Percentiles rank a stretch among this genome's conserved stretches.
These are phyloP conservation scores for Ensete ventricosum DNA, from an alignment of 176 grass and related monocot species.

Conservation along the genomic window DNA sequence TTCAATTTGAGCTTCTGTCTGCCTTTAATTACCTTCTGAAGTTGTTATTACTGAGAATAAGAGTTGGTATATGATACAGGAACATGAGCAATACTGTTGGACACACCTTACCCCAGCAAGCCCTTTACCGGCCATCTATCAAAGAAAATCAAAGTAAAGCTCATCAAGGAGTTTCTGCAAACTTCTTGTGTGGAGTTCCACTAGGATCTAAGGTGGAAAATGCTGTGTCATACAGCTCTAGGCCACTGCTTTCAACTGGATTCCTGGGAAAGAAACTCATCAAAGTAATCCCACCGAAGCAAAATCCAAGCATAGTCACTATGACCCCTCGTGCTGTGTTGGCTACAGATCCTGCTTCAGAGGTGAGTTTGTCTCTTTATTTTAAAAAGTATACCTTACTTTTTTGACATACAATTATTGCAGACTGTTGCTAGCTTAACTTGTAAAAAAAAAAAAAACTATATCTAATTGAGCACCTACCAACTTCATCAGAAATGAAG, in stretches of 20 bases:
- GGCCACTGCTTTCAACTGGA: conserved; percentile 5
- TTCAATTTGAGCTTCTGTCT: too few relatives aligned
- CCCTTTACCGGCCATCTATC: conserved; percentile 17
- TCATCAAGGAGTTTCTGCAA: conserved; percentile 19
- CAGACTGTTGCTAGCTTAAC: neutral
- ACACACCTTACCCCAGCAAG: conserved; percentile 36
- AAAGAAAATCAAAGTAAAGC: conserved; percentile 7
- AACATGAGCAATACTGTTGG: conserved; percentile 38
- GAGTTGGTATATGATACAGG: neutral
- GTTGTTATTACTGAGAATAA: neutral
- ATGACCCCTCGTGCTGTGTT: conserved; percentile 25
- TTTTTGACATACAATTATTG: conserved; percentile 3
- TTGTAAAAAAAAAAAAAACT: too few relatives aligned
- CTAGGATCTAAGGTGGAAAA: conserved; percentile 17
- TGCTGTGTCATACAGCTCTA: neutral
- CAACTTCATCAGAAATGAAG: too few relatives aligned
- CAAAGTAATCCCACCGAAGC: conserved; percentile 14
- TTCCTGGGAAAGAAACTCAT: conserved; percentile 26
- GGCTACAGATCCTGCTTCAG: conserved; percentile 33
- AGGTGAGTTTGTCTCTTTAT: conserved; percentile 17
- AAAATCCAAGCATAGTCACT: conserved; percentile 1
- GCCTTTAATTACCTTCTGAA: neutral
- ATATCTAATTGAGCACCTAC: too few relatives aligned
- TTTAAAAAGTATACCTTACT: conserved; percentile 2
- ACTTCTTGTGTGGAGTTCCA: conserved; percentile 12